These are phyloP conservation scores for Linanthus parryae DNA, from an alignment of 148 eudicot species.

Conservation along the genomic window DNA sequence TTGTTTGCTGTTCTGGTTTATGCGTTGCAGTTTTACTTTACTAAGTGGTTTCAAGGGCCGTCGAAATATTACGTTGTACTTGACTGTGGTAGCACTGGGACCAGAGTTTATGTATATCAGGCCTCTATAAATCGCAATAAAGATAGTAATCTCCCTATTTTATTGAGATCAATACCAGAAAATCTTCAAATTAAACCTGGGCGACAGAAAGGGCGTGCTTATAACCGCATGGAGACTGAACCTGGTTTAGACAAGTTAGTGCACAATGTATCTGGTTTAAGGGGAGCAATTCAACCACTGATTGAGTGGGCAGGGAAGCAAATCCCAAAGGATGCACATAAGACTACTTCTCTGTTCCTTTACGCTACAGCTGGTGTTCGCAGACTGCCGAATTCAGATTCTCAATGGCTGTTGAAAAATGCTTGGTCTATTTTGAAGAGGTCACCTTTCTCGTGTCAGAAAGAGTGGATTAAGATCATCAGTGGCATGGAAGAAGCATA, in stretches of 20 bases:
- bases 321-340: slow-evolving; percentile 72
- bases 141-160: slow-evolving; percentile 60
- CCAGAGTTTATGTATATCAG: slow-evolving; percentile 84
- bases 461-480: slow-evolving; percentile 88
- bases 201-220: slow-evolving; percentile 77
- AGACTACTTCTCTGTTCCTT: slow-evolving; percentile 71
- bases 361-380: slow-evolving; percentile 99
- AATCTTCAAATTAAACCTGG: slow-evolving; percentile 41
- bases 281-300: slow-evolving; percentile 71
- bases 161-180: slow-evolving; percentile 69
- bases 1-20: slow-evolving; percentile 41
- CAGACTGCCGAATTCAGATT: slow-evolving; percentile 72
- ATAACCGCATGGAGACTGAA: slow-evolving; percentile 95
- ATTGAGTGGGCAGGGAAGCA: slow-evolving; percentile 88
- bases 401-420: slow-evolving; percentile 87
- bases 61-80: slow-evolving; percentile 81
- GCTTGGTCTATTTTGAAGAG: slow-evolving; percentile 62
- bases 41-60: slow-evolving; percentile 59
- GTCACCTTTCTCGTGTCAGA: slow-evolving; percentile 67
- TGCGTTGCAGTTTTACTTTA: slow-evolving; percentile 33
- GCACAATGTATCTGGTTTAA: slow-evolving; percentile 67
- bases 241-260: slow-evolving; percentile 97
- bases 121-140: slow-evolving; percentile 58
- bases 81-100: slow-evolving; percentile 97
- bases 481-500: slow-evolving; percentile 96